Evolutionary conservation across 164 flowering plant species (phyloP).

Genomic region (Magnolia changhungtana): DNA sequence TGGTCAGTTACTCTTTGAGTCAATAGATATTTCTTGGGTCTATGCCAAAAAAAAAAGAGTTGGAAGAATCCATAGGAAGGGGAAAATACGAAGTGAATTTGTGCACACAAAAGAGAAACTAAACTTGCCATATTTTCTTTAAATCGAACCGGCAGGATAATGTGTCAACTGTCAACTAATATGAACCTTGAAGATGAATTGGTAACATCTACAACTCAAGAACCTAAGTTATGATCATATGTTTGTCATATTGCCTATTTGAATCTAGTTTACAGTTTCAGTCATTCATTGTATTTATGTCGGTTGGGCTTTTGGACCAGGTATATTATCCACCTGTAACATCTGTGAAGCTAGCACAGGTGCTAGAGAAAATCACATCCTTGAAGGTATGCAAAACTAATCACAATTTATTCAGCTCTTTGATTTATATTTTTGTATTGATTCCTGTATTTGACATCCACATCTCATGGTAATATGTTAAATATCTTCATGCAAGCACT

Average conservation of each 20-base stretch:
- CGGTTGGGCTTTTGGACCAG: conserved; percentile 28
- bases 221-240: not conserved
- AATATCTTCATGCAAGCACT: not conserved
- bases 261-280: not conserved
- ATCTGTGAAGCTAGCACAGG: conserved; percentile 50
- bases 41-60: too few relatives aligned
- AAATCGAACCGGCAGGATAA: not conserved
- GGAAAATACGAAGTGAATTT: not conserved
- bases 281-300: not conserved
- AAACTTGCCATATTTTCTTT: not conserved
- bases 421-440: not conserved
- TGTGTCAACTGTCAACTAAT: too few relatives aligned
- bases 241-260: not conserved
- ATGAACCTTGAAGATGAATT: too few relatives aligned
- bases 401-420: not conserved
- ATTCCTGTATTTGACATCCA: not conserved
- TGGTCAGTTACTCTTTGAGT: too few relatives aligned
- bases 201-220: too few relatives aligned
- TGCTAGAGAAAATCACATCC: conserved; percentile 60
- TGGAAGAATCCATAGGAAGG: not conserved
- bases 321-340: conserved; percentile 51
- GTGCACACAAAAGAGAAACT: not conserved
- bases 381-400: conserved; percentile 58
- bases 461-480: not conserved
- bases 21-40: too few relatives aligned